Conservation (phyloP, 2,329 filamentous ascomycete genomes). For the Sarocladiaceae sp. region DNA sequence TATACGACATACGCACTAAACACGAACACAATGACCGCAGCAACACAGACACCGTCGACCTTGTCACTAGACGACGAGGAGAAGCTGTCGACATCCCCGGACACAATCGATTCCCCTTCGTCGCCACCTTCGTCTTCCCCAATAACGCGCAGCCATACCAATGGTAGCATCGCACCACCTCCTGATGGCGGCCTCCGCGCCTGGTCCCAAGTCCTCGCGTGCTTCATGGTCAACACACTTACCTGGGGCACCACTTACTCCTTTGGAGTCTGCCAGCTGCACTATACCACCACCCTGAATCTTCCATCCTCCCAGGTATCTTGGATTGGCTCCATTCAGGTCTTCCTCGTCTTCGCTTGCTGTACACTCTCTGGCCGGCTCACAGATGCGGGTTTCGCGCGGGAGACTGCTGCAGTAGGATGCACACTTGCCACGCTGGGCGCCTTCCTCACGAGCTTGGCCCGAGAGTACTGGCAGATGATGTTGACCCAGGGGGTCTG, state of each 20-base stretch:
- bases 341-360: constrained; percentile 42
- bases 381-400: constrained; percentile 43
- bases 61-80: constrained; percentile 4
- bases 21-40: not conserved
- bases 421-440: constrained; percentile 37
- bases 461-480: constrained; percentile 44
- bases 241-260: constrained; percentile 44
- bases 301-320: constrained; percentile 30
- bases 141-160: too few relatives aligned
- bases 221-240: constrained; percentile 40
- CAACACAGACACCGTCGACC: not conserved
- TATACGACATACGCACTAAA: not conserved
- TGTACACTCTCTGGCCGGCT: constrained; percentile 42
- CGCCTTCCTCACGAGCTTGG: constrained; percentile 41
- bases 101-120: constrained; percentile 15
- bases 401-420: constrained; percentile 33
- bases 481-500: constrained; percentile 48
- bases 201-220: constrained; percentile 44
- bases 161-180: too few relatives aligned
- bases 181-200: constrained; percentile 41
- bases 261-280: constrained; percentile 49
- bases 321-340: constrained; percentile 44
- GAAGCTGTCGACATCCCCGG: constrained; percentile 12
- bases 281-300: constrained; percentile 32
- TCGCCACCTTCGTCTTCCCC: constrained; percentile 17